phyloP scores from a whole-genome alignment of 208 protist species.

The Spongospora subterranea region DNA sequence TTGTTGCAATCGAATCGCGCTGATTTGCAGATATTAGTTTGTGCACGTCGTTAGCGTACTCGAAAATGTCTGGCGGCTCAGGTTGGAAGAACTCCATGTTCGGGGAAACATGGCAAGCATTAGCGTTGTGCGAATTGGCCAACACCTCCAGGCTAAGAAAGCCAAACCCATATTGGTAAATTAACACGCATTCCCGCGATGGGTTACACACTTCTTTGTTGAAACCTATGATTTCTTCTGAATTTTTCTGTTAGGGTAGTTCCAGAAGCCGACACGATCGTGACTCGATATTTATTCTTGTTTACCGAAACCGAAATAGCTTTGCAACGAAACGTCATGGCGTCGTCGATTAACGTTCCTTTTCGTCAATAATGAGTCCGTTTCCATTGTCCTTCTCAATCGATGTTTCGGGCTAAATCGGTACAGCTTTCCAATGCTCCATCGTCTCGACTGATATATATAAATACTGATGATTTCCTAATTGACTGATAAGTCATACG shows the following conservation, averaged over 20 bases:
- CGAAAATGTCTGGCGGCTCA: background rate
- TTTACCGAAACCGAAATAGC: background rate
- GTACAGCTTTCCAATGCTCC: too few species aligned
- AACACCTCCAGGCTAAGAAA: background rate
- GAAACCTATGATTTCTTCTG: background rate
- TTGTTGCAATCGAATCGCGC: background rate
- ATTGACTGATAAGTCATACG: too few species aligned
- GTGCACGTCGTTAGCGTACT: background rate
- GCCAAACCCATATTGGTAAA: background rate
- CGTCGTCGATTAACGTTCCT: too few species aligned
- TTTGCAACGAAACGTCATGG: background rate
- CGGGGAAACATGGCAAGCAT: background rate
- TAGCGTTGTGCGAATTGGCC: background rate
- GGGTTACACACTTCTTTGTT: too few species aligned
- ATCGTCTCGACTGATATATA: too few species aligned
- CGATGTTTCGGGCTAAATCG: too few species aligned
- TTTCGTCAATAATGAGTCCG: too few species aligned
- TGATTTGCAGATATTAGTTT: background rate
- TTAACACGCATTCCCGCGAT: too few species aligned
- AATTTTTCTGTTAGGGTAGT: background rate
- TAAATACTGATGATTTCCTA: too few species aligned
- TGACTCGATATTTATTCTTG: background rate
- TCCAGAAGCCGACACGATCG: background rate
- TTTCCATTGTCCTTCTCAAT: too few species aligned
- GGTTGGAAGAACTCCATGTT: background rate